Conservation (phyloP, 768 basidiomycete genomes). For the Tricholoma sp. region DNA sequence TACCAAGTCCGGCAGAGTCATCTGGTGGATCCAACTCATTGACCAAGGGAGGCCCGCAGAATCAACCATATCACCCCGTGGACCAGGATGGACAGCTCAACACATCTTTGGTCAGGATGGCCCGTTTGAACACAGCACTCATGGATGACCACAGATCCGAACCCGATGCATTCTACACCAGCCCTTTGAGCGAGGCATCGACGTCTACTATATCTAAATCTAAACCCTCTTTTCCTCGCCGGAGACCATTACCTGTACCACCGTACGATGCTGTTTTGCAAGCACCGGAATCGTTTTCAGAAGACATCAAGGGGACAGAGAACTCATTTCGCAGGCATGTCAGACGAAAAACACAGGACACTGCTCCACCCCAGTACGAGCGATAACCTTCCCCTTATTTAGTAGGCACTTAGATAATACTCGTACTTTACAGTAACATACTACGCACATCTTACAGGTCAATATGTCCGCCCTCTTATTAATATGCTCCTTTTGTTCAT, state of each 20-base stretch:
- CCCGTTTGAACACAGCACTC: constrained; percentile 1
- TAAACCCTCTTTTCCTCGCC: constrained; percentile 6
- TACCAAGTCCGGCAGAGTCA: background rate
- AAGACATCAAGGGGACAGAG: constrained; percentile 5
- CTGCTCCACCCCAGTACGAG: constrained; percentile 15
- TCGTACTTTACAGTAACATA: background rate
- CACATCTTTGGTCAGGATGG: background rate
- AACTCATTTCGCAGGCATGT: background rate
- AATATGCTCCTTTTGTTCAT: no score
- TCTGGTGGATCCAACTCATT: background rate
- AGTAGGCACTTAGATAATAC: background rate
- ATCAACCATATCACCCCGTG: background rate
- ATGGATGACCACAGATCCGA: background rate
- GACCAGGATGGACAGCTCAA: background rate
- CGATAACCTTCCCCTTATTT: constrained; percentile 3
- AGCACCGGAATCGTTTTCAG: constrained; percentile 3
- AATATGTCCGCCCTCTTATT: background rate
- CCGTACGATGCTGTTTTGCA: constrained; percentile 11
- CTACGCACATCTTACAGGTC: background rate
- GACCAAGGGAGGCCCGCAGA: background rate
- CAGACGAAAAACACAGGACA: background rate
- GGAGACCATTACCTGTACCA: constrained; percentile 14
- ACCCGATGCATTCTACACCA: background rate
- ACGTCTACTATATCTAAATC: background rate
- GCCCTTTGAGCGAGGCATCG: background rate